Evolutionary conservation across 2,329 filamentous ascomycete genomes (phyloP), one percentile per base, ranked within the genome.

Genomic region (Microcera coccophila): DNA sequence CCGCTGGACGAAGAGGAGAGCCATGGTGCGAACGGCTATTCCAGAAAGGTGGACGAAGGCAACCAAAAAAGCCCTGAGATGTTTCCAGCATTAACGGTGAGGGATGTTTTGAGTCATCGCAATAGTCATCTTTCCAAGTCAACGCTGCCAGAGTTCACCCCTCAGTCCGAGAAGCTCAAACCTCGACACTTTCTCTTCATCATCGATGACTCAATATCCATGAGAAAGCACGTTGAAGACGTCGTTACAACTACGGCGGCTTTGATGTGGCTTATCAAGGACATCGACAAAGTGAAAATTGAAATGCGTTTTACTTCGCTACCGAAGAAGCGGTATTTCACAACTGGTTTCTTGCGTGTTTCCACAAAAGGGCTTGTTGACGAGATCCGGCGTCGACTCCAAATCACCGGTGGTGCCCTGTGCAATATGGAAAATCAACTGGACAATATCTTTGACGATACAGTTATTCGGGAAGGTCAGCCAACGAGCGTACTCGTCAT

Each of bases 201-300:
- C 4, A 39, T 52, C 29, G 49, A 52, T 9, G 48, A 51, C n/a
- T 52, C 49, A 3, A 2, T 9, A 3, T 43, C 49, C 2, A 52
- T 52, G 49, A 37, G 33, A 0, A 4, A 14, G 0, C 16, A 26
- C 8, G 17, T 11, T 1, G 1, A 11, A 2, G 22, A 46, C 3
- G 45, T 52, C 0, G 2, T 24, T 1, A 32, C 31, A 1, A 26
- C 36, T 0, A n/a, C 45, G 1, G 40, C 37, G 4, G 26, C 31
- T 12, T 31, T 49, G 2, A 10, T 29, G 3, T 49, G 50, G 50
- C 7, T 52, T 0, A 26, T 52, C 1, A 39, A 33, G 5, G 34
- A 42, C 4, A 40, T 45, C 1, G 48, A 48, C 8, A 35, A 14
- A 1, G 12, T 18, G 2, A 29, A 24, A 1, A 21, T 45, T 2